Conservation (phyloP, 2,329 filamentous ascomycete species). For the Cercospora zeae-maydis region DNA sequence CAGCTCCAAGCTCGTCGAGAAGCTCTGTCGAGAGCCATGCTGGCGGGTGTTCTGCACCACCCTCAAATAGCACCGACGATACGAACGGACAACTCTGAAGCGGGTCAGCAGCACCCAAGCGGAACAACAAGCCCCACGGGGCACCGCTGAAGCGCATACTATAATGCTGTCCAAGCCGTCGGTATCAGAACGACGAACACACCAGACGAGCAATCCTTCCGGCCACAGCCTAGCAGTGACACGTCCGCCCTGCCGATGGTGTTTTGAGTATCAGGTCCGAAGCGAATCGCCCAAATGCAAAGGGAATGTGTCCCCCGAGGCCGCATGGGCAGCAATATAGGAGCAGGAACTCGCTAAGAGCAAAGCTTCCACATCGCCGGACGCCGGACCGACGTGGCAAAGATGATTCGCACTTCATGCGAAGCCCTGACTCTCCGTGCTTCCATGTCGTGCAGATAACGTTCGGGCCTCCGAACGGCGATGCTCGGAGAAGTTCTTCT, state of each 20-base stretch:
- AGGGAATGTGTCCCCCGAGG: background rate
- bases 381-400: background rate
- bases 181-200: background rate
- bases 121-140: background rate
- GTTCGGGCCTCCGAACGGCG: background rate
- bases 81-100: background rate
- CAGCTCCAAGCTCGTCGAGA: background rate
- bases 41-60: background rate
- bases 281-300: background rate
- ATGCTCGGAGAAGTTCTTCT: background rate
- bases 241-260: background rate
- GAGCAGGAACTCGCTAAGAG: background rate
- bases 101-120: background rate
- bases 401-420: background rate
- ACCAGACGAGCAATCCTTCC: background rate
- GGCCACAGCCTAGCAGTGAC: background rate
- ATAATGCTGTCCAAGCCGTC: background rate
- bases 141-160: background rate
- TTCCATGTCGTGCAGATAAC: background rate
- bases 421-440: background rate
- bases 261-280: background rate
- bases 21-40: background rate
- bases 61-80: background rate
- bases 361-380: background rate
- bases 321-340: background rate